Base-by-base conservation (phyloP, 2,329 filamentous ascomycete genomes). In the Sphaerostilbella broomeana region DNA sequence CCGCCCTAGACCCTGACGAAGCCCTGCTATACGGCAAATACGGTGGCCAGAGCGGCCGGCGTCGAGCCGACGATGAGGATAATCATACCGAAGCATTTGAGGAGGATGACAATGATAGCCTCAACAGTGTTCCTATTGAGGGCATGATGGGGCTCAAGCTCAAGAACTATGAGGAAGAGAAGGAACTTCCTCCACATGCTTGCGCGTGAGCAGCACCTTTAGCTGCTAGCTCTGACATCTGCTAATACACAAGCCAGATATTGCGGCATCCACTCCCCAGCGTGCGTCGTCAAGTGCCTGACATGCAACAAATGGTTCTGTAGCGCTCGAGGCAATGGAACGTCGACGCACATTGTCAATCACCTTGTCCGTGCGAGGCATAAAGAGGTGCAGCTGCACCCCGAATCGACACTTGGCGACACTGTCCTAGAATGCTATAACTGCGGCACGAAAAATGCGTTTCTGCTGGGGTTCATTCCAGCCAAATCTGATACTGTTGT, bases 231-330 rank as follows among this genome's bases (percentile, higher is more conserved):
- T 31, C 35, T 41, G 38, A 27, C 35, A 40, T 26, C 30, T 34
- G 27, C 59, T 57, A 53, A 60, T 48, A 43, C 32, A 46, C 30
- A 38, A 39, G 46, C 33, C 59, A 92, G 87, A 26, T 95, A 95
- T 64, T 98, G 92, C 61, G 92, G 92, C 44, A 98, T 98, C 48
- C 92, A 98, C 68, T 94, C 94, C 43, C 84, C 92, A 2, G 84
- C 84, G 59, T 92, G 85, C 50, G 94, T 98, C 42, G 92, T 98
- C 53, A 97, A 95, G 67, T 98, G 92, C 59, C 73, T 98, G 45
- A 77, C 82, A 45, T 98, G 92, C 70, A 90, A 79, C 69, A 98
- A 97, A 61, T 98, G 92, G 92, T 98, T 98, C 62, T 98, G 92
- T 67, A 97, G 89, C 64, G 89, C 90, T 44, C 86, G 90, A 55